phyloP scores from a whole-genome alignment of 148 eudicot species.

The Gaultheria prostrata region DNA sequence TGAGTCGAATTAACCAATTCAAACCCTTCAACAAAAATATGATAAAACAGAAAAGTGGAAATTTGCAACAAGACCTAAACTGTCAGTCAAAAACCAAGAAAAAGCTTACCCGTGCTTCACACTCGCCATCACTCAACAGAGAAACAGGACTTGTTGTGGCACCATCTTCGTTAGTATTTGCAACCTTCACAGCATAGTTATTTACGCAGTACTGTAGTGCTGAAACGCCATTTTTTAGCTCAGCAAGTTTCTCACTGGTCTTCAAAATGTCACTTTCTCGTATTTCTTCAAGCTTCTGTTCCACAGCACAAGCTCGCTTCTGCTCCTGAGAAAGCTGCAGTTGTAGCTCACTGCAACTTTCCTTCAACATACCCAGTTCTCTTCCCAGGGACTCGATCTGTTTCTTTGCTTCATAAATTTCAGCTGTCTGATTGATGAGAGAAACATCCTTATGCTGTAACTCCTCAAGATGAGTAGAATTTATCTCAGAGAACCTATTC shows the following conservation, averaged over 20 bases:
- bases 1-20: conserved; percentile 1
- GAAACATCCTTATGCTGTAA: conserved; percentile 36
- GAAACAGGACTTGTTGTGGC: background rate
- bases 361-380: conserved; percentile 31
- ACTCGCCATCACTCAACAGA: conserved; percentile 16
- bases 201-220: conserved; percentile 36
- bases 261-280: conserved; percentile 36
- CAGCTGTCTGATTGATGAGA: conserved; percentile 33
- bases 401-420: conserved; percentile 37
- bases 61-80: background rate
- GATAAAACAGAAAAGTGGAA: background rate
- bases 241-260: conserved; percentile 44
- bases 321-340: conserved; percentile 39
- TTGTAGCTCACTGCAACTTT: conserved; percentile 27
- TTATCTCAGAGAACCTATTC: conserved; percentile 57
- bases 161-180: conserved; percentile 12
- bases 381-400: conserved; percentile 34
- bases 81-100: background rate
- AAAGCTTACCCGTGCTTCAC: conserved; percentile 40
- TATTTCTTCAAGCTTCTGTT: conserved; percentile 38
- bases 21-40: background rate
- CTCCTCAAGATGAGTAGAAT: conserved; percentile 32
- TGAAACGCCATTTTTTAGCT: conserved; percentile 51
- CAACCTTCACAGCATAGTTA: conserved; percentile 26
- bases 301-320: conserved; percentile 24